Base-by-base conservation (phyloP, 371 early-diverging fungal species). In the Mucor lusitanicus region DNA sequence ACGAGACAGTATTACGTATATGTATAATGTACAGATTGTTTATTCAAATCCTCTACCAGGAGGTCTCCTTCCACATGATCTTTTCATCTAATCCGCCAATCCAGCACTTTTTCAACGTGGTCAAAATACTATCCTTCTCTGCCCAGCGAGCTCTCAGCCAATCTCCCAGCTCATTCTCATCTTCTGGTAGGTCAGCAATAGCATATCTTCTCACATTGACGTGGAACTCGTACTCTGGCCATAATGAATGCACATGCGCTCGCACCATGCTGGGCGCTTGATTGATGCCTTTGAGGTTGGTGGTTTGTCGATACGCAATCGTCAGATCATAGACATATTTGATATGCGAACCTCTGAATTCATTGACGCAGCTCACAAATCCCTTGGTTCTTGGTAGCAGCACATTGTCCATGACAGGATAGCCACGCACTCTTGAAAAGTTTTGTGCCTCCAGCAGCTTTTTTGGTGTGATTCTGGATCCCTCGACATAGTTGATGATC, bases 301-400 rank as follows among this genome's bases (percentile, higher is more conserved):
- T 39, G 2, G 60, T 63, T 64, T 86, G 83, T 55, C 73, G 70
- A 72, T 92, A 92, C 9, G 83, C 90, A 35, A 91, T 82, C 0
- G 91, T 91, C 30, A 91, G 80, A 63, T 91, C 89, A 69, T 90
- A 90, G 2, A 90, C 82, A 69, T 85, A 84, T 63, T 87, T 81
- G 35, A 90, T 85, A 78, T 91, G 90, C n/a, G 80, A 84, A 42
- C 77, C 71, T 32, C 89, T 75, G 56, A 91, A 81, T 65, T 83
- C 83, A 63, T 85, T 74, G 15, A 91, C 81, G 48, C 88, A 88
- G 2, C 88, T 84, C 21, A 86, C 77, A 72, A 95, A 93, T 6
- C 96, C 96, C 65, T 92, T 94, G 21, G 88, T 91, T 50, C 96
- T 77, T 25, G 96, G 96, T 70, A 88, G 77, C 57, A 95, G 70